Base-by-base conservation (phyloP, 179 eudicot species). In the Silene noctiflora region DNA sequence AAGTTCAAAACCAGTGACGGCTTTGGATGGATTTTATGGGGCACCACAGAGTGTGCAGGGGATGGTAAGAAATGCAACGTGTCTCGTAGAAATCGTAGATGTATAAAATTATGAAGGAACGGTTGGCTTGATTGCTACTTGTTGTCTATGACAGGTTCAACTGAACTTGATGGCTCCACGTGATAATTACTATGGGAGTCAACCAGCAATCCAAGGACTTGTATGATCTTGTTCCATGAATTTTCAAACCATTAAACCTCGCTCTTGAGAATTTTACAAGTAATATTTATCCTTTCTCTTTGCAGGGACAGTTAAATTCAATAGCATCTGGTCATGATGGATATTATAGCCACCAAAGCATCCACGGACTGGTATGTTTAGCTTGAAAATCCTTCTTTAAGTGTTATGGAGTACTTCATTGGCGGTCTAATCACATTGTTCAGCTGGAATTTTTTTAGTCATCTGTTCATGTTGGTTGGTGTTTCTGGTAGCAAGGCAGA, bases 131-230 rank as follows among this genome's bases (percentile, higher is more conserved):
- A 20, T 56, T 72, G 53, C 42, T 27, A 25, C 3, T 78, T 72
- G 75, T 19, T 77, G 75, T 53, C 80, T 83, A 31, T 76, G 79
- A 65, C 80, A 87, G 95, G 91, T 90, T 68, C 98, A 91, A 73
- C 81, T 93, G 81, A 91, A 93, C 80, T 86, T 93, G 82, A 90
- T 93, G 97, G 98, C 85, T 74, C 95, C 98, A 1, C 91, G 94
- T 60, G 94, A 91, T 65, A 91, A 78, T 73, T 93, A 88, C 81
- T 93, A 88, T 72, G 90, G 89, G 67, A 86, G 82, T 84, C 98
- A 88, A 63, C 91, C 87, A 48, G 67, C 87, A 59, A 90, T 91
- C 61, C 95, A 86, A 78, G 92, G 97, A 80, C 93, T 90, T 70
- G 97, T 91, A 87, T 48, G 81, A 20, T 68, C 69, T 75, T 65